Evolutionary conservation across 768 basidiomycete genomes (phyloP), one percentile per base, ranked within the genome.

Genomic region (Hypholoma sublateritium): DNA sequence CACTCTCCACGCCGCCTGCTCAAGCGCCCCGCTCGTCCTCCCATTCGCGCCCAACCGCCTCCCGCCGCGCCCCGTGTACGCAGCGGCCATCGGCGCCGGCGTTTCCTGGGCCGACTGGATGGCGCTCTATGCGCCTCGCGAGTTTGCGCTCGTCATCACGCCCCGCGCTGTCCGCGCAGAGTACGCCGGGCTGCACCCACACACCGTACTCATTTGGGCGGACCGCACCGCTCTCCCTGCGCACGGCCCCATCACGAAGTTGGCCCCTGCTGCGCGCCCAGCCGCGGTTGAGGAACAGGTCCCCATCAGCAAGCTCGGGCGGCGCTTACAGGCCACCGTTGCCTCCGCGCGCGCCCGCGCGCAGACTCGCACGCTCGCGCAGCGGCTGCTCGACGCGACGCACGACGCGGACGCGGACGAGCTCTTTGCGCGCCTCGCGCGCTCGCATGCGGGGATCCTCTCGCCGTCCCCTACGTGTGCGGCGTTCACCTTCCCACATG

Each of bases 31-130:
- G 48, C 60, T 72, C 7, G 69, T 63, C 2, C 67, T 74, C 21
- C 63, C 65, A 0, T 66, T 74, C 35, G 68, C 69, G 3, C 55
- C 67, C 17, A 42, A 52, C 7, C 53, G 60, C 41, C 58, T 70
- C 14, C 74, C 76, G 17, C 72, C 76, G n/a, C 69, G 68, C 22
- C 67, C 72, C 14, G 61, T 78, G 22, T 60, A 67, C 36, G 69
- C 69, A 1, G 72, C 74, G 0, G 77, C 73, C 57, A 62, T 72
- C 28, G 72, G 70, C 25, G 61, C 69, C 17, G 63, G 66, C n/a
- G 50, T 78, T 9, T 54, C 57, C 2, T 77, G 76, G 76, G 59
- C 64, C 1, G 70, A 72, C 22, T 78, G 74, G 76, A 72, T 77
- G 58, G 49, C 57, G 4, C 64, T 68, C 32, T 63, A 77, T 19